phyloP scores from a whole-genome alignment of 1,139 yeast species.

The Hyphopichia burtonii region DNA sequence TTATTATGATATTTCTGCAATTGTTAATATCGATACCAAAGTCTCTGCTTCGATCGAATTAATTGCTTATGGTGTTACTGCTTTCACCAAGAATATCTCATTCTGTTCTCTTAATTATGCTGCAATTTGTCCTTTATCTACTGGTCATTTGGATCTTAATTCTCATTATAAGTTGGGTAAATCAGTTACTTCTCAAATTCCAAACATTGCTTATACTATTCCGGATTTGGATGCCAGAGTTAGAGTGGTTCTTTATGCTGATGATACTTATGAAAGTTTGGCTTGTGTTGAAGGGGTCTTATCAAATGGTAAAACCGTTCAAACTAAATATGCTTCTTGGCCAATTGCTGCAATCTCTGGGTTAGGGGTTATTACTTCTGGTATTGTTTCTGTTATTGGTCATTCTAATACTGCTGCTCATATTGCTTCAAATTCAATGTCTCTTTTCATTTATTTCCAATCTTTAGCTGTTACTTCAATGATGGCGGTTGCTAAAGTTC shows the following conservation, averaged over 20 bases:
- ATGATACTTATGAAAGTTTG: constrained; percentile 42
- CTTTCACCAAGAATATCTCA: constrained; percentile 53
- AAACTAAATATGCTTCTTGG: constrained; percentile 94
- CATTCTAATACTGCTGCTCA: constrained; percentile 94
- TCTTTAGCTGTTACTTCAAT: constrained; percentile 87
- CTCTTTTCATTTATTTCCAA: constrained; percentile 91
- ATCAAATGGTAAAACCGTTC: constrained; percentile 90
- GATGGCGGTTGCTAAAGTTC: constrained; percentile 93
- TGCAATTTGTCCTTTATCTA: constrained; percentile 74
- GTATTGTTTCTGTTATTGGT: constrained; percentile 82
- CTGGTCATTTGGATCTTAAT: constrained; percentile 81
- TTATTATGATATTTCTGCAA: constrained; percentile 69
- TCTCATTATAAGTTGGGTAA: constrained; percentile 48
- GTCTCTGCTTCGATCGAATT: constrained; percentile 66
- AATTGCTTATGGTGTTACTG: constrained; percentile 81
- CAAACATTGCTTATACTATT: constrained; percentile 80
- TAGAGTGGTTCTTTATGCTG: constrained; percentile 61
- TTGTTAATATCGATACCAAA: constrained; percentile 75
- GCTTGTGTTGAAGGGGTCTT: constrained; percentile 94
- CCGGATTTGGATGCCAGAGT: constrained; percentile 96
- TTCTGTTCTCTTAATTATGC: constrained; percentile 60
- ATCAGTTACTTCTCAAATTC: constrained; percentile 54
- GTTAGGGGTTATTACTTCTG: constrained; percentile 81
- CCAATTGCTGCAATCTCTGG: constrained; percentile 93
- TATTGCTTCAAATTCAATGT: constrained; percentile 92